Conservation (phyloP, 768 basidiomycete genomes). For the Suillus subaureus region DNA sequence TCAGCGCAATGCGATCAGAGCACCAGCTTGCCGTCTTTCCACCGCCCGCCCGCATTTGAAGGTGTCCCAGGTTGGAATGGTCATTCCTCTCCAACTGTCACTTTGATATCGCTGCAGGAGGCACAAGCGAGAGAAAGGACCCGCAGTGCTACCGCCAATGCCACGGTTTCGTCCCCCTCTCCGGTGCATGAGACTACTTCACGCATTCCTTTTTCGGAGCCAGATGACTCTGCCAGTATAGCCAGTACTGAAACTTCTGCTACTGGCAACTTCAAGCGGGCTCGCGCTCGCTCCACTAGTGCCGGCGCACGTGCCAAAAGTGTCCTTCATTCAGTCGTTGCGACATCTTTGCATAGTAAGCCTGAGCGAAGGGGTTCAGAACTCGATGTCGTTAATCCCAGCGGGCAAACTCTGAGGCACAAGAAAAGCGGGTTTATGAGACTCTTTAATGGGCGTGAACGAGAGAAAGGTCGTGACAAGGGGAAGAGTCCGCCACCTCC, state of each 20-base stretch:
- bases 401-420: conserved; percentile 58
- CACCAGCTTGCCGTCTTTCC: conserved; percentile 32
- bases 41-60: conserved; percentile 35
- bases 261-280: conserved; percentile 21
- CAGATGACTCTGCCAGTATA: conserved; percentile 30
- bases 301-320: conserved; percentile 53
- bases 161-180: conserved; percentile 27
- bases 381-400: conserved; percentile 20
- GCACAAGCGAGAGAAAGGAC: conserved; percentile 69
- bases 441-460: conserved; percentile 62
- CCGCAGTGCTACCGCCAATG: conserved; percentile 49
- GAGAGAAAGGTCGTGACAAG: conserved; percentile 27
- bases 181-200: conserved; percentile 28
- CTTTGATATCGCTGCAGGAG: conserved; percentile 77
- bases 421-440: conserved; percentile 86
- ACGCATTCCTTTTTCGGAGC: conserved; percentile 35
- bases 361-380: conserved; percentile 49
- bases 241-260: conserved; percentile 20
- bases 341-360: conserved; percentile 34
- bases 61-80: conserved; percentile 55
- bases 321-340: conserved; percentile 39
- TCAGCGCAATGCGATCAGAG: conserved; percentile 30
- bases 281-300: conserved; percentile 65
- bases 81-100: conserved; percentile 51
- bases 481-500: conserved; percentile 53